Percentiles rank a stretch among this genome's conserved stretches.
Conservation (phyloP, 1,139 yeast species). For the Blastobotrys persicus region DNA sequence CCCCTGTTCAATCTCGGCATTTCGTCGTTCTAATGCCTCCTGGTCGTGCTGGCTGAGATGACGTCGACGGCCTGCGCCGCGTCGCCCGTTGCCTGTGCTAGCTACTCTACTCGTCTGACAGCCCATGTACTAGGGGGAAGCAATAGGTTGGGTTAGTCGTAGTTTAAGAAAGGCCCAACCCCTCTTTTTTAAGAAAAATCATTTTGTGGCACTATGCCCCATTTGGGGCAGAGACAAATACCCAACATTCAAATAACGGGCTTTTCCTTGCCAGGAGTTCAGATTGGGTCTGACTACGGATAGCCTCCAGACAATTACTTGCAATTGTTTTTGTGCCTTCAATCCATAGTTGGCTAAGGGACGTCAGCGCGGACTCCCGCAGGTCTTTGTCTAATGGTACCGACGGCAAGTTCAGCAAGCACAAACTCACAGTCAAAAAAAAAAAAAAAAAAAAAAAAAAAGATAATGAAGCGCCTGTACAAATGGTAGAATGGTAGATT, state of each 20-base stretch:
- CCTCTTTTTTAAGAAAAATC: neutral
- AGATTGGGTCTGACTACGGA: too few relatives aligned
- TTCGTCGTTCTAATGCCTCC: slow-evolving; percentile 11
- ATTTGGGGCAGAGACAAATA: neutral
- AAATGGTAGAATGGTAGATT: neutral
- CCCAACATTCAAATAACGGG: too few relatives aligned
- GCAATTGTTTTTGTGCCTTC: too few relatives aligned
- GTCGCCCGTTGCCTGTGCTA: slow-evolving; percentile 1
- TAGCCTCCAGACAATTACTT: too few relatives aligned
- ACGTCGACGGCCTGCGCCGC: neutral
- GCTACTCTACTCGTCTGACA: slow-evolving; percentile 6
- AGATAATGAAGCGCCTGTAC: neutral
- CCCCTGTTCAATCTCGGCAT: slow-evolving; percentile 55
- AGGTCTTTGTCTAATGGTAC: too few relatives aligned
- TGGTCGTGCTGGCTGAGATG: neutral
- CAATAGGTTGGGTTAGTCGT: neutral
- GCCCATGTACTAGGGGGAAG: neutral
- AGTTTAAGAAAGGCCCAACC: neutral
- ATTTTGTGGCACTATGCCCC: slow-evolving; percentile 3
- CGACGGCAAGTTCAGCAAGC: too few relatives aligned
- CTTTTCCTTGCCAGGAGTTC: too few relatives aligned
- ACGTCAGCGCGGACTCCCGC: too few relatives aligned
- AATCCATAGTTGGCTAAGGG: too few relatives aligned
- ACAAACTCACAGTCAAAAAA: too few relatives aligned
- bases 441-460: too few relatives aligned